Conservation (phyloP, 2,329 filamentous ascomycete species). For the Trichoderma sp. region DNA sequence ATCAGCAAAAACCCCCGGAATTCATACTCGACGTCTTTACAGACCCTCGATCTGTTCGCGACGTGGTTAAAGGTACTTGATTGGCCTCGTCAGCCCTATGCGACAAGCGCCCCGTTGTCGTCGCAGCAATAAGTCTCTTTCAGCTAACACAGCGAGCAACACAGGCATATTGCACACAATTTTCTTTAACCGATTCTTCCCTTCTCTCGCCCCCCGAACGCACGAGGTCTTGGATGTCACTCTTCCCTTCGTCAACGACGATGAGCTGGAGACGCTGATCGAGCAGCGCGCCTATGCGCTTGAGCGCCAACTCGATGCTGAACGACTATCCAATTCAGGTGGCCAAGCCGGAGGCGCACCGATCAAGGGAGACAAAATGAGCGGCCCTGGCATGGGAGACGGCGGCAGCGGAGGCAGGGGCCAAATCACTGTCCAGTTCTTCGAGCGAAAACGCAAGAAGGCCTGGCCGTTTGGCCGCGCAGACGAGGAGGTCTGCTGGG, state of each 20-base stretch:
- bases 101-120: neutral
- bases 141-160: neutral
- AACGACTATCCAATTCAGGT: conserved; percentile 41
- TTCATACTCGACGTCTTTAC: conserved; percentile 93
- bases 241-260: conserved; percentile 83
- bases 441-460: conserved; percentile 85
- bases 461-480: conserved; percentile 69
- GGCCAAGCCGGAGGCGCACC: conserved; percentile 17
- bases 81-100: neutral
- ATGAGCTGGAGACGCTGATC: conserved; percentile 89
- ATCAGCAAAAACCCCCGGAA: conserved; percentile 65
- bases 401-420: conserved; percentile 61
- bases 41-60: conserved; percentile 83
- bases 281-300: conserved; percentile 80
- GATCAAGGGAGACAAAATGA: conserved; percentile 40
- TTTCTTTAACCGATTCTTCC: conserved; percentile 98
- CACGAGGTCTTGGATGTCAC: conserved; percentile 89
- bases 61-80: conserved; percentile 78
- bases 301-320: conserved; percentile 69
- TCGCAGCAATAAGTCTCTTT: neutral
- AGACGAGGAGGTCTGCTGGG: conserved; percentile 96
- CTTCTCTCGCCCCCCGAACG: conserved; percentile 74
- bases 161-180: conserved; percentile 91
- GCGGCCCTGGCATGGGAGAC: conserved; percentile 23
- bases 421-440: conserved; percentile 85